phyloP scores from a whole-genome alignment of 352 stramenopile species.

The Phytophthora idaei region DNA sequence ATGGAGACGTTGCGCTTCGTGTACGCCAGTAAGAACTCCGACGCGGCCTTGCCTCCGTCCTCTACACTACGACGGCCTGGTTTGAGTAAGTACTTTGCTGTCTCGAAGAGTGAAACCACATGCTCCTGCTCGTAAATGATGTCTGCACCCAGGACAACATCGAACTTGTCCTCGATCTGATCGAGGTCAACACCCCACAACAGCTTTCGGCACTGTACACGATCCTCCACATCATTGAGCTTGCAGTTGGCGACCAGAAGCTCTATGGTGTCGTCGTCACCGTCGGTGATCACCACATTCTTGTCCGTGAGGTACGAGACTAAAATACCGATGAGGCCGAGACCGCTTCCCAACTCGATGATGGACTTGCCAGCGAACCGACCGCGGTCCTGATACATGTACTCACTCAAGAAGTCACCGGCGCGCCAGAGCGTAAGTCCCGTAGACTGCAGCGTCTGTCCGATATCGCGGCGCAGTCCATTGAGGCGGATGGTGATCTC shows the following conservation, averaged over 20 bases:
- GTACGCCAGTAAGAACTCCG: constrained; percentile 63
- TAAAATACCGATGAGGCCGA: constrained; percentile 65
- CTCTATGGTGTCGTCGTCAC: constrained; percentile 58
- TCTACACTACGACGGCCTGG: constrained; percentile 25
- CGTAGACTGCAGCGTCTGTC: constrained; percentile 67
- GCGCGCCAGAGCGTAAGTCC: constrained; percentile 67
- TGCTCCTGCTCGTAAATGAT: constrained; percentile 74
- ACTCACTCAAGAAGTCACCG: constrained; percentile 64
- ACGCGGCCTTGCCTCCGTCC: constrained; percentile 25
- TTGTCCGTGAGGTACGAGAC: constrained; percentile 60
- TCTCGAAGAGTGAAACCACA: constrained; percentile 60
- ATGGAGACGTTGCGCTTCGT: constrained; percentile 75
- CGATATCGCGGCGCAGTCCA: constrained; percentile 61
- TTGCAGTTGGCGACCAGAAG: constrained; percentile 58
- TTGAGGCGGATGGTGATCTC: constrained; percentile 60
- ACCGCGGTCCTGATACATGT: constrained; percentile 51
- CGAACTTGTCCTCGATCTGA: constrained; percentile 50
- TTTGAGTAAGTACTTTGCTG: constrained; percentile 50
- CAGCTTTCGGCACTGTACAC: constrained; percentile 52
- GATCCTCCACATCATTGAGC: constrained; percentile 49
- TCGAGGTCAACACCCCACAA: constrained; percentile 55
- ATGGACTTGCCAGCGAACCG: constrained; percentile 46
- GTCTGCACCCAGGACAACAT: constrained; percentile 60
- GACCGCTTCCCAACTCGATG: constrained; percentile 61
- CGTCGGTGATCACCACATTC: constrained; percentile 62